Evolutionary conservation across 768 basidiomycete species (phyloP), one percentile per base, ranked within the genome.

Genomic region (Leccinum imitatum): DNA sequence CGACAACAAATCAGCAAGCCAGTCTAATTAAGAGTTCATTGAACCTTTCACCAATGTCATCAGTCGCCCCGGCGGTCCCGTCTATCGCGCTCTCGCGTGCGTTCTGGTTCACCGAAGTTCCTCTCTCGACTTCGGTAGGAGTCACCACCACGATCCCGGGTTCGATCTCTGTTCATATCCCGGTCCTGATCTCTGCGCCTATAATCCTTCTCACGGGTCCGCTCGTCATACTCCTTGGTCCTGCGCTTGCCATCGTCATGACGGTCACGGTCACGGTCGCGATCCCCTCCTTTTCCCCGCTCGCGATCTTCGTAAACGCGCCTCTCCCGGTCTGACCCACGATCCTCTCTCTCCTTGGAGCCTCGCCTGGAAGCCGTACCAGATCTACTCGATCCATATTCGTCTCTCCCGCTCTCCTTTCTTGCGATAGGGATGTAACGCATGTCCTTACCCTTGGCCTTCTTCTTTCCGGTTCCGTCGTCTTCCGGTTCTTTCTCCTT

Each of bases 341-440:
- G 61, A 51, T 54, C 51, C 33, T 63, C 60, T 53, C 58, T 53
- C 60, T 67, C 54, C 62, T 53, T 56, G 51, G 85, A 88, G 41
- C 62, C 69, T 48, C 81, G 76, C 62, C 83, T 74, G 3, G 87
- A 87, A 21, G 71, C 71, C 15, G 74, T 69, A 1, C 73, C 69
- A 68, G 78, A 64, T 71, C 73, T 64, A 71, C 74, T 72, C 61
- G 75, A 66, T 44, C 60, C 66, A 41, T 65, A 61, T 50, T 67
- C 63, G 39, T 66, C 65, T 50, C 65, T 65, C 69, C 70, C 79
- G 56, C 79, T 78, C 54, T 91, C 92, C 70, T 80, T 80, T 75
- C 85, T 92, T 50, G 93, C 69, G 31, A 98, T 77, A 11, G 97
- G 95, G 27, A 95, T 77, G 69, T 97, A 98, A 65, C 86, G 83